Evolutionary conservation across 306 rosid genomes (phyloP).

Genomic region (Lotus japonicus): DNA sequence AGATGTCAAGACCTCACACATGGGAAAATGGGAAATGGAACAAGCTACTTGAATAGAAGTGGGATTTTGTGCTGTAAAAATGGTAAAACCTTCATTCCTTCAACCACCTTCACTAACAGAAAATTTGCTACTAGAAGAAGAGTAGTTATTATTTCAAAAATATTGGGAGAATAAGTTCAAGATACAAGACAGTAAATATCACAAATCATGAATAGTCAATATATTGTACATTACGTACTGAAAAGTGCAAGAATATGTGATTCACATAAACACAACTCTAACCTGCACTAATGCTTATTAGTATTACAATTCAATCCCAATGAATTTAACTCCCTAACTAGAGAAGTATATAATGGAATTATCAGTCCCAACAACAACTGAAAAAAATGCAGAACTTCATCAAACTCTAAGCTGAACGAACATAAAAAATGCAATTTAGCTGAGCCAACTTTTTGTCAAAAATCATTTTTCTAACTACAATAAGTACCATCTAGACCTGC

Average conservation of each 20-base stretch:
- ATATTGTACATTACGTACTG: slow-evolving; percentile 13
- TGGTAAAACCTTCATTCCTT: background rate
- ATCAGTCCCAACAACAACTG: slow-evolving; percentile 30
- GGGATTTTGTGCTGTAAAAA: background rate
- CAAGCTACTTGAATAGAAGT: background rate
- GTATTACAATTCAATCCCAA: slow-evolving; percentile 36
- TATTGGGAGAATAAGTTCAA: background rate
- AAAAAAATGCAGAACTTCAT: slow-evolving; percentile 29
- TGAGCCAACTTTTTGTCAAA: slow-evolving; percentile 31
- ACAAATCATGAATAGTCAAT: background rate
- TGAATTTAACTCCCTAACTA: slow-evolving; percentile 41
- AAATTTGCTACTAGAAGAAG: background rate
- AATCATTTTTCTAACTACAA: slow-evolving; percentile 31
- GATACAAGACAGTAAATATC: background rate
- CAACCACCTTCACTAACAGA: background rate
- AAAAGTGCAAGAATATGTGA: slow-evolving; percentile 12
- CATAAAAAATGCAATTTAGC: slow-evolving; percentile 53
- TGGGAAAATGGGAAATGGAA: background rate
- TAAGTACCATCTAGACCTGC: slow-evolving; percentile 29
- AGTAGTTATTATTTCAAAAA: background rate
- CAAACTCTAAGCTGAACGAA: slow-evolving; percentile 49
- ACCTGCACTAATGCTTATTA: slow-evolving; percentile 33
- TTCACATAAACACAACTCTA: slow-evolving; percentile 17
- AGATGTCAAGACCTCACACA: too few relatives aligned
- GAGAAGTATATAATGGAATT: slow-evolving; percentile 25